Base-by-base conservation (phyloP, 2,329 filamentous ascomycete species). In the Ilyonectria destructans region DNA sequence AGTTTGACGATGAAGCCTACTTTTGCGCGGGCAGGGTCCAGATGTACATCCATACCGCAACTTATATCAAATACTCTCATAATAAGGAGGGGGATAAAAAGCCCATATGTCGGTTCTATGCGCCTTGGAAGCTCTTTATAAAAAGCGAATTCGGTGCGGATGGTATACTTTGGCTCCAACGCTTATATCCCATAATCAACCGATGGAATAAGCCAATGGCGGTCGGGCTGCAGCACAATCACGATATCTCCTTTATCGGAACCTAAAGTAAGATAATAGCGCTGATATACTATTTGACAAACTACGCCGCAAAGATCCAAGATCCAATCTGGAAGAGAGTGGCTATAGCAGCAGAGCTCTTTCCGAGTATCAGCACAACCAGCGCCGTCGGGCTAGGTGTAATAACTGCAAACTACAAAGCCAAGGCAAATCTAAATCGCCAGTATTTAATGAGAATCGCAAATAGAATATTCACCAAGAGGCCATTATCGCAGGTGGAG, bases 231-330 rank as follows among this genome's bases (percentile, higher is more conserved):
- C 10, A 40, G 26, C 51, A 66, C 17, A 66, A 66, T 19, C 51
- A 66, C n/a, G 23, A 66, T 17, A 52, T 66, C 10, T 61, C 63
- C 9, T 66, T 66, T 31, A 66, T 66, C 12, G 43, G 57, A 10
- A 66, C 63, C 12, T 33, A 66, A 43, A 56, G 29, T 9, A 61
- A 66, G 31, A 66, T 43, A 6, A 48, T 67, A 26, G 52, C 23
- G 26, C 45, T 67, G 5, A 49, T 65, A 17, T 65, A 59, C 33
- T 65, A 65, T 19, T 5, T 65, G 6, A 52, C 29, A 26, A 62
- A 67, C 52, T 67, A 67, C 15, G 17, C 58, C 6, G 62, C 15
- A 35, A 67, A 67, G 17, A 31, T 67, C 15, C 2, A 67, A 54
- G 52, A 67, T 62, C 52, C 52, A 8, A 52, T 62, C 7, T 65